A percentile compares a stretch with the other conserved stretches of the same genome.
Conservation (phyloP, 2,329 filamentous ascomycete genomes). For the Aspergillus puulaauensis region DNA sequence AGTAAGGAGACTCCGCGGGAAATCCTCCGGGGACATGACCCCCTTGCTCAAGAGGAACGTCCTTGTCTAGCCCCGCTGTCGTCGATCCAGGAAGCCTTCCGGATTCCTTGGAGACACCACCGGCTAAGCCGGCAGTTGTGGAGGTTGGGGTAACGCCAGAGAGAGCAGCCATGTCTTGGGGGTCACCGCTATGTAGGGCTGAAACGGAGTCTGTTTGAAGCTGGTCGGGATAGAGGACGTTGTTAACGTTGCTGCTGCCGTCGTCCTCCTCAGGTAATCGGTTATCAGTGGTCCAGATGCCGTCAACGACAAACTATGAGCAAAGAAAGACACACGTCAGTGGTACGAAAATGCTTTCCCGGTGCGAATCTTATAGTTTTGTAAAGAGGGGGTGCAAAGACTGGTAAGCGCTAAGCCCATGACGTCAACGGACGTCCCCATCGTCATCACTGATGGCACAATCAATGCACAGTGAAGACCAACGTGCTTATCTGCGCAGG, state of each 20-base stretch:
- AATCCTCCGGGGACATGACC: constrained; percentile 51
- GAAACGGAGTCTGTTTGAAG: constrained; percentile 46
- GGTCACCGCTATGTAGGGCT: constrained; percentile 17
- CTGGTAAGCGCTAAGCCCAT: constrained; percentile 13
- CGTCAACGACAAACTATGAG: constrained; percentile 87
- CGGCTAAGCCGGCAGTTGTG: constrained; percentile 61
- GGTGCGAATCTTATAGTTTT: constrained; percentile 23
- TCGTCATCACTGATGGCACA: constrained; percentile 27
- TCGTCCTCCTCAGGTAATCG: constrained; percentile 80
- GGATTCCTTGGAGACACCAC: constrained; percentile 32
- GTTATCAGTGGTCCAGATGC: constrained; percentile 81
- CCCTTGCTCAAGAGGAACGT: constrained; percentile 62
- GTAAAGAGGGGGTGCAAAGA: constrained; percentile 13
- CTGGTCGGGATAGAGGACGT: constrained; percentile 76
- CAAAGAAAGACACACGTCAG: constrained; percentile 13
- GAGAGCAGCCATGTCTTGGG: constrained; percentile 45
- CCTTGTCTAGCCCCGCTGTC: constrained; percentile 66
- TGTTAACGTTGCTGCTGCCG: constrained; percentile 83
- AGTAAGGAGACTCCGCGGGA: not conserved
- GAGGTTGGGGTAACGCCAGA: constrained; percentile 65
- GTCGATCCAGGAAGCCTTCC: constrained; percentile 61
- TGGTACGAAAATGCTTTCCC: constrained; percentile 12
- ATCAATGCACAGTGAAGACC: constrained; percentile 11
- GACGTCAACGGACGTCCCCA: constrained; percentile 23
- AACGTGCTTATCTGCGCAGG: not conserved